Evolutionary conservation across 345 rosid genomes (phyloP), one percentile per base, ranked within the genome.

Genomic region (Hypericum androsaemum): DNA sequence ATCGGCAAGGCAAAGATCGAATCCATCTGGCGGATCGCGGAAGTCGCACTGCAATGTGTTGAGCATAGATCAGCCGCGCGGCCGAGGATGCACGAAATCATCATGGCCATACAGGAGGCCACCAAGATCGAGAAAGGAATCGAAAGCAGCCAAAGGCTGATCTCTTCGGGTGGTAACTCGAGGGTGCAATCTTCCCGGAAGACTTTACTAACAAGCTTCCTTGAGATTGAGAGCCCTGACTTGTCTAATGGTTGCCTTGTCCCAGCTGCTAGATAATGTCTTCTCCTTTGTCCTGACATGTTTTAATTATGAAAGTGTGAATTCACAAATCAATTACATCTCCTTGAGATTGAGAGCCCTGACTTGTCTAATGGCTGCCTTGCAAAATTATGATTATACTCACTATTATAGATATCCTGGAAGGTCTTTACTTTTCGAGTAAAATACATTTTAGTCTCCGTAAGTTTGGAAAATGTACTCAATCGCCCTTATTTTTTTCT

Each of bases 81-180:
- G 60, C 99, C 99, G 36, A 76, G 68, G 57, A 94, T 94, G 99
- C 95, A 83, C 60, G 94, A 94, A 67, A 73, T 88, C 38, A 80
- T 86, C 9, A 17, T 79, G 72, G 87, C 95, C 0, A 77, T 86
- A 55, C 95, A 88, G 60, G 97, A 94, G 41, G 97, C 99, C 0
- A 75, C 64, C 60, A 83, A 79, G 74, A 94, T 83, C 7, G 97
- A 86, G 54, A 80, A 59, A 63, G 94, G 77, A 38, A 40, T 47
- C 8, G 80, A 77, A 0, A 71, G 61, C 10, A 55, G 53, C 55
- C 59, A 71, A 36, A 85, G 68, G 54, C 55, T 73, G 22, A 46
- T 46, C 43, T 60, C 64, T 6, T 50, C 76, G 6, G 58, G 75
- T 22, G 50, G 77, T 63, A n/a, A 56, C 44, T 80, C 82, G 22